Evolutionary conservation across 768 basidiomycete genomes (phyloP), one percentile per base, ranked within the genome.

Genomic region (Agaricus subrufescens): DNA sequence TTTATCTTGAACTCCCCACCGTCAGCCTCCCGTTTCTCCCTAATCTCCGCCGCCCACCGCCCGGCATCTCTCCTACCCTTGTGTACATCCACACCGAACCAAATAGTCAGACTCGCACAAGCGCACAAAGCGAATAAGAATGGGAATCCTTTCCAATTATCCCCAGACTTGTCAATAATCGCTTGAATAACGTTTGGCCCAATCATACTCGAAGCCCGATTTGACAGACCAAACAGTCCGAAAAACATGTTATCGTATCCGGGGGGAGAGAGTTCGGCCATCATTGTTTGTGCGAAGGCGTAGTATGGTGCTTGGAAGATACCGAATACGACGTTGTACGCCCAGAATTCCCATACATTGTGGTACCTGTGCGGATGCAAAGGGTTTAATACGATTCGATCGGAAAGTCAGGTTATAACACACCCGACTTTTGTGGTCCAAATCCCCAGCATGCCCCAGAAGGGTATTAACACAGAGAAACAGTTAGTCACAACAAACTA

Each of bases 191-290:
- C 89, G 59, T 89, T 92, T 0, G 91, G 90, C 0, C 91, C 91
- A 44, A 93, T 84, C 81, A 91, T 89, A 2, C 86, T 88, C n/a
- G 88, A 91, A 0, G 89, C 89, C 10, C 89, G 82, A 67, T 91
- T 91, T 2, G 87, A 91, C 26, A 94, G 79, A 7, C 89, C 89
- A 61, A 89, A 94, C 25, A 95, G 78, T 2, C 91, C 89, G 67
- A 94, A 94, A 72, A 93, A 94, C 78, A 79, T 91, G 65, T 91
- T 90, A 62, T 94, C 91, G 64, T 89, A 94, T 0, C 91, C 92
- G 1, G 89, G 87, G 11, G 91, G 91, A 5, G 87, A 84, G 10
- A 95, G 80, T 67, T 94, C 92, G 0, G 89, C 87, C 89, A 91
- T 91, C 86, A 90, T 88, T 0, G 88, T 91, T 65, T 89, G 86